phyloP scores from a whole-genome alignment of 2,329 filamentous ascomycete species.

The Didymella arachidicola region DNA sequence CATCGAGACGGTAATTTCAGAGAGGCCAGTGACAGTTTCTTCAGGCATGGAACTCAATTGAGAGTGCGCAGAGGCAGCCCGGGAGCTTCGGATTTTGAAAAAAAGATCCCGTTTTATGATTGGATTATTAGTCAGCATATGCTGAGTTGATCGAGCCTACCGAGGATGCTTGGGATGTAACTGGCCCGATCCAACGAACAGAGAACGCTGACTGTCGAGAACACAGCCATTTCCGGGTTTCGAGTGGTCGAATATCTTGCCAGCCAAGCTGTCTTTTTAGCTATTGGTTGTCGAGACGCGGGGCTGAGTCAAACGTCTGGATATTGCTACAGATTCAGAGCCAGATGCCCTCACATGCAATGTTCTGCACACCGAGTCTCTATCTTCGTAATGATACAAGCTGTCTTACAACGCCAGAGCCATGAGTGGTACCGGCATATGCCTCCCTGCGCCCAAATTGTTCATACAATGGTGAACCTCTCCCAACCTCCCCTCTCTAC shows the following conservation, averaged over 20 bases:
- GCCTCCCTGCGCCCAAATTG: not conserved
- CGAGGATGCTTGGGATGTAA: no score
- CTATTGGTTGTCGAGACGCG: not conserved
- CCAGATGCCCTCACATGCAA: slow-evolving; percentile 5
- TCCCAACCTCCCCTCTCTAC: slow-evolving; percentile 24
- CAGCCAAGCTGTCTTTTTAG: not conserved
- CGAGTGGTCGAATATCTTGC: not conserved
- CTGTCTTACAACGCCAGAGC: slow-evolving; percentile 23
- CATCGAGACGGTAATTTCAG: no score
- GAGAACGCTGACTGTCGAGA: not conserved
- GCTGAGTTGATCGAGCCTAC: no score
- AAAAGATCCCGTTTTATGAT: no score
- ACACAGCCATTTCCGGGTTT: not conserved
- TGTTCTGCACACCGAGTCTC: slow-evolving; percentile 3
- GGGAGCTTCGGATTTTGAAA: no score
- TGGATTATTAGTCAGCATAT: no score
- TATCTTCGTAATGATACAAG: slow-evolving; percentile 23
- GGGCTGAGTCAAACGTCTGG: slow-evolving; percentile 4
- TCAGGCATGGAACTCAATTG: no score
- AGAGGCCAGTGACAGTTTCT: no score
- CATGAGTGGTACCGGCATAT: slow-evolving; percentile 9
- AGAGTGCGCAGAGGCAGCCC: no score
- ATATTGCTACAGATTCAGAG: slow-evolving; percentile 12
- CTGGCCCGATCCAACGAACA: not conserved
- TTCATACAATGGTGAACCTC: slow-evolving; percentile 14